Evolutionary conservation across 225 moss, liverwort and hornwort species (phyloP), one percentile per base, ranked within the genome.

Genomic region (Sphagnum tenellum): DNA sequence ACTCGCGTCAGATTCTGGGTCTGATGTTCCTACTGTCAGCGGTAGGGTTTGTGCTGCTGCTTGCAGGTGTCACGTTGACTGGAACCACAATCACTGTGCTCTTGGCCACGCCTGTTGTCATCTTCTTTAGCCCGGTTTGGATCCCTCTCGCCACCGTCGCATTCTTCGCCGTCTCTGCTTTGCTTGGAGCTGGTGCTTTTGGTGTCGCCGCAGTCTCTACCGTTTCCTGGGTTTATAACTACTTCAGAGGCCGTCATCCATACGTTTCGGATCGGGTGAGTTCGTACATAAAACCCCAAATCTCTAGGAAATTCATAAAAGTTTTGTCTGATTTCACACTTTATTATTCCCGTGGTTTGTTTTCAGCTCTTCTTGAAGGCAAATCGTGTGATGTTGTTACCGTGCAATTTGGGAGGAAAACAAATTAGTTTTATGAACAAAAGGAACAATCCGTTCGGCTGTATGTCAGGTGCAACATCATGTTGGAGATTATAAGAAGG

Each of bases 121-220:
- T 91, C 3, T 59, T 91, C 50, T 88, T 88, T 73, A 91, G 88
- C 69, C 91, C 91, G 14, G 62, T 91, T 64, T 63, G 89, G 53
- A 55, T 91, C 2, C 89, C 89, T 63, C 82, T 91, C n/a, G 82
- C 76, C 2, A 67, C 76, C 4, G 59, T 85, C 7, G 72, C 82
- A 0, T 74, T 82, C 52, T 65, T 91, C 48, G 71, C 74, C 56
- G 44, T 79, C 53, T 76, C 76, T 6, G 3, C 63, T 50, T 49
- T 89, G 46, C 10, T 86, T 69, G 73, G 78, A 8, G 72, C 76
- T 12, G 82, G 79, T 2, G 80, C 68, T n/a, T 84, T 82, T 44
- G 62, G 64, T 9, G 47, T 81, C 12, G 70, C 49, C 11, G 69
- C 50, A 4, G 12, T 75, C 56, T 86, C 91, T 55, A 81, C 71